Evolutionary conservation across 345 rosid genomes (phyloP).

Genomic region (Streptanthus diversifolius): DNA sequence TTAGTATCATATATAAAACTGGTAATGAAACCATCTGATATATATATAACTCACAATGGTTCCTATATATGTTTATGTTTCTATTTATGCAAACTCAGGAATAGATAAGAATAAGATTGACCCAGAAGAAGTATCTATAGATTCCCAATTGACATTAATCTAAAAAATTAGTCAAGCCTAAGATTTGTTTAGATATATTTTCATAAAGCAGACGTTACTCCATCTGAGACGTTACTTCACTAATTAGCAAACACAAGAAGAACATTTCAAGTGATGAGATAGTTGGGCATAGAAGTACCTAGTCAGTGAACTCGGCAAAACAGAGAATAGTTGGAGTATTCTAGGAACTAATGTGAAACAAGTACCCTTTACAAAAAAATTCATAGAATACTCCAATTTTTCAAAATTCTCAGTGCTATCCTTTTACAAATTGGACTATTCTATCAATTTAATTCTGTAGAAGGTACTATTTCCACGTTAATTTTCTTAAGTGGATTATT

Average conservation of each 20-base stretch:
- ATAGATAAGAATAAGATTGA: background rate
- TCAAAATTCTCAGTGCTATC: too few species aligned
- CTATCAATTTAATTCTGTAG: too few species aligned
- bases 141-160: background rate
- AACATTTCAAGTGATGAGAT: background rate
- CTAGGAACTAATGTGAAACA: too few species aligned
- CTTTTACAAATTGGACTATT: too few species aligned
- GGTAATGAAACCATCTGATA: too few species aligned
- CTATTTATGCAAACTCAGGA: background rate
- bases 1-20: too few species aligned
- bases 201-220: constrained; percentile 75
- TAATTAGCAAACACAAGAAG: background rate
- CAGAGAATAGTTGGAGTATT: constrained; percentile 69
- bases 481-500: too few species aligned
- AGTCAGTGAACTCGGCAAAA: constrained; percentile 59
- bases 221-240: constrained; percentile 46
- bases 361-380: too few species aligned
- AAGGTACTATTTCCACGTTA: too few species aligned
- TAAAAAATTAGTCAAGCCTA: background rate
- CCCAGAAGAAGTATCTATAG: background rate
- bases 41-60: too few species aligned
- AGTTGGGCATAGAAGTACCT: constrained; percentile 43
- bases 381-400: too few species aligned
- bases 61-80: too few species aligned
- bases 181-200: constrained; percentile 25